Percentiles rank a stretch among this genome's conserved stretches.
Evolutionary conservation across 768 basidiomycete genomes (phyloP).

Genomic region (Phallus indusiatus): DNA sequence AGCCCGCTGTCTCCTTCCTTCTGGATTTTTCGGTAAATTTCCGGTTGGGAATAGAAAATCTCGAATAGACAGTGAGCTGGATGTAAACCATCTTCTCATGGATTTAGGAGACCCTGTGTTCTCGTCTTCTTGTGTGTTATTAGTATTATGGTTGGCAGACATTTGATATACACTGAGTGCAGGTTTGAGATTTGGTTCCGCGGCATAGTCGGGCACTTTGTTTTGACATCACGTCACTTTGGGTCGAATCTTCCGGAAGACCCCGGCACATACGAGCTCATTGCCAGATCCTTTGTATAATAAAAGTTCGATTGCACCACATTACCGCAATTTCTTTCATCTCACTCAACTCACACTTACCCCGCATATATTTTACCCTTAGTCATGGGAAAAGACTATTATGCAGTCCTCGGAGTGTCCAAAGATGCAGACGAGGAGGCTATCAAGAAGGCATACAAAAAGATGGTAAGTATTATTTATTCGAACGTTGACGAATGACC

Average conservation of each 20-base stretch:
- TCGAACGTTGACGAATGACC: background rate
- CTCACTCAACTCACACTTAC: background rate
- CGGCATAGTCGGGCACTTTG: background rate
- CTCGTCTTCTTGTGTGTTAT: conserved; percentile 10
- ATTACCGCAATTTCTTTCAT: background rate
- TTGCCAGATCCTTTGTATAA: background rate
- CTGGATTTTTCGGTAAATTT: conserved; percentile 29
- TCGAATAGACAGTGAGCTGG: conserved; percentile 62
- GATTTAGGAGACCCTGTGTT: conserved; percentile 25
- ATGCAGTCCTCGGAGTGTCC: conserved; percentile 67
- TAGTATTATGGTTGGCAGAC: background rate
- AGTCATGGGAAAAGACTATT: conserved; percentile 80
- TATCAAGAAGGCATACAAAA: conserved; percentile 93
- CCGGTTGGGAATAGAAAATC: conserved; percentile 21
- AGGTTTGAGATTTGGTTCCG: background rate
- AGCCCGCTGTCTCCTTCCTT: conserved; percentile 36
- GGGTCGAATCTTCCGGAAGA: background rate
- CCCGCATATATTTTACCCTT: background rate
- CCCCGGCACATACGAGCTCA: background rate
- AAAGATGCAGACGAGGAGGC: conserved; percentile 74
- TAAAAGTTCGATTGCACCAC: background rate
- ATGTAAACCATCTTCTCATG: conserved; percentile 46
- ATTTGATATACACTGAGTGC: background rate
- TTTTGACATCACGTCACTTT: conserved; percentile 2
- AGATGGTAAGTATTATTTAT: conserved; percentile 47